Evolutionary conservation across 805 yeast species (phyloP).

Genomic region (Pachysolen tannophilus): DNA sequence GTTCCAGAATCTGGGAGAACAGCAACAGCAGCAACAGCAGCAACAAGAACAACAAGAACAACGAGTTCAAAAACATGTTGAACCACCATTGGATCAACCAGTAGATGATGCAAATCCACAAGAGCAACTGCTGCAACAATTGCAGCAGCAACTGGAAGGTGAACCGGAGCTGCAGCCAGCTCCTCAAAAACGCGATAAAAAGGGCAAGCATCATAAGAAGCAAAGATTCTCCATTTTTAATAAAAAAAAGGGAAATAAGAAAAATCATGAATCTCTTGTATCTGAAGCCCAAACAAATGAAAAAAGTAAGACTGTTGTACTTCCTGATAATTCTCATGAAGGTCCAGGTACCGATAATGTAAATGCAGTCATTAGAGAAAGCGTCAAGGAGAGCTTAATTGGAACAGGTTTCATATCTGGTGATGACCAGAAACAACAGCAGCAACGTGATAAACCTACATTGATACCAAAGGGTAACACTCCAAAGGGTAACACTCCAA

Average conservation of each 20-base stretch:
- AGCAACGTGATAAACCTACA: too few relatives aligned
- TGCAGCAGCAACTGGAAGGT: neutral
- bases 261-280: constrained; percentile 5
- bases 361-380: too few relatives aligned
- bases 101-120: constrained; percentile 5
- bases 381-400: too few relatives aligned
- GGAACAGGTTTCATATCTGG: too few relatives aligned
- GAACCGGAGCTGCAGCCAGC: neutral
- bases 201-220: constrained; percentile 1
- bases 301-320: constrained; percentile 6
- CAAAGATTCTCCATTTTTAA: constrained; percentile 4
- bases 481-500: too few relatives aligned
- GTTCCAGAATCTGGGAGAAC: neutral
- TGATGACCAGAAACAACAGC: too few relatives aligned
- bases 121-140: constrained; percentile 1
- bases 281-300: constrained; percentile 3
- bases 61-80: too few relatives aligned
- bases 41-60: constrained; percentile 1
- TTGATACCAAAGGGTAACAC: too few relatives aligned
- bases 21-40: neutral
- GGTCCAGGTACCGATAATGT: too few relatives aligned
- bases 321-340: constrained; percentile 4
- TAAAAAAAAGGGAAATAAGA: too few relatives aligned
- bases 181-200: neutral
- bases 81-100: too few relatives aligned